Percentiles rank a stretch among this genome's conserved stretches.
Evolutionary conservation across 495 filamentous ascomycete species (phyloP).

Genomic region (Tuber microsphaerosporum): DNA sequence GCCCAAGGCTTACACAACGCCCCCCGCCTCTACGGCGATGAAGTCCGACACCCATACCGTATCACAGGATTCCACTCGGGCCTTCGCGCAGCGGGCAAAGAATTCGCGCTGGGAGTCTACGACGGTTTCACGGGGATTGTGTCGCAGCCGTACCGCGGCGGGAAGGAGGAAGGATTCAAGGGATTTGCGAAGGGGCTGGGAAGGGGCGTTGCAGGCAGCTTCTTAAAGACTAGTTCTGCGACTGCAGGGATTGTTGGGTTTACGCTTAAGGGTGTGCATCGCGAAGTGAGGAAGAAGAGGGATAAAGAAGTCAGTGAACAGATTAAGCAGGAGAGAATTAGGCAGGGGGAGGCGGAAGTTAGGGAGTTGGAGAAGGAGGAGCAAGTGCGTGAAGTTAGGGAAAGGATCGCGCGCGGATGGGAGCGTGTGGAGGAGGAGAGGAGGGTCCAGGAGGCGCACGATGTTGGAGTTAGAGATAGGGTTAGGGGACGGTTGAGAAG

Average conservation of each 20-base stretch:
- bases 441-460: constrained; percentile 28
- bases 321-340: constrained; percentile 24
- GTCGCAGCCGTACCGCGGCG: constrained; percentile 58
- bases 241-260: constrained; percentile 58
- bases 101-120: constrained; percentile 62
- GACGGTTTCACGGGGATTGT: constrained; percentile 68
- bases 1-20: constrained; percentile 80
- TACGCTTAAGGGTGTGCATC: constrained; percentile 59
- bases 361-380: constrained; percentile 20
- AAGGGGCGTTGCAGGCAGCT: constrained; percentile 66
- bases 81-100: constrained; percentile 57
- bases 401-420: constrained; percentile 39
- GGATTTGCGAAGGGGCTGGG: constrained; percentile 63
- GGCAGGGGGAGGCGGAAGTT: constrained; percentile 38
- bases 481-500: constrained; percentile 29
- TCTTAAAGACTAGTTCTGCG: constrained; percentile 63
- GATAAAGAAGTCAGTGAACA: constrained; percentile 39
- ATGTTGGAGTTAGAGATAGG: constrained; percentile 24
- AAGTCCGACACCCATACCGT: constrained; percentile 51
- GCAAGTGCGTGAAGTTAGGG: constrained; percentile 34
- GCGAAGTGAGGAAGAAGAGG: constrained; percentile 47
- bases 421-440: constrained; percentile 24
- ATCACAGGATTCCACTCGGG: constrained; percentile 65
- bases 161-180: constrained; percentile 51
- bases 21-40: constrained; percentile 67